Percentiles rank a stretch among this genome's conserved stretches.
These are phyloP conservation scores for Microdochium trichocladiopsis DNA, from an alignment of 2,329 filamentous ascomycete genomes.

Conservation along the genomic window DNA sequence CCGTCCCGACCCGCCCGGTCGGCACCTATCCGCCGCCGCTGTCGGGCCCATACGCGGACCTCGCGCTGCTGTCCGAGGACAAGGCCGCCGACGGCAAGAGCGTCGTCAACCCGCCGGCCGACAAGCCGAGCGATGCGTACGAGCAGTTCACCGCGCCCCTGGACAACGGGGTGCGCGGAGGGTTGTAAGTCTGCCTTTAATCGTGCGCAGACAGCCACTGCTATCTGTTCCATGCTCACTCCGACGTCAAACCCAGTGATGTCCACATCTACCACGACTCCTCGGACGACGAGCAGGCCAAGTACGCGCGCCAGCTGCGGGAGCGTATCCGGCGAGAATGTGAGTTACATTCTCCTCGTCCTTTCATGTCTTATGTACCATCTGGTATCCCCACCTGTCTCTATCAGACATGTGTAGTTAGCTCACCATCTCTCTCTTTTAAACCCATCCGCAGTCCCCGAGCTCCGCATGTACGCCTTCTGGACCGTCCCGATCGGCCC, in stretches of 20 bases:
- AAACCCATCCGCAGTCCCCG: slow-evolving; percentile 54
- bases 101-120: slow-evolving; percentile 57
- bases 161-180: slow-evolving; percentile 57
- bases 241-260: slow-evolving; percentile 41
- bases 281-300: slow-evolving; percentile 51
- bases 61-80: slow-evolving; percentile 50
- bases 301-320: slow-evolving; percentile 67
- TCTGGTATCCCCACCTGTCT: not conserved
- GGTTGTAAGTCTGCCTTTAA: slow-evolving; percentile 51
- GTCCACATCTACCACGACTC: slow-evolving; percentile 80
- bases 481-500: slow-evolving; percentile 76
- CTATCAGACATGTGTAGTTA: not conserved
- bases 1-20: not conserved
- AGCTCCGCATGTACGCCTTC: slow-evolving; percentile 72
- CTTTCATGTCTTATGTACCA: not conserved
- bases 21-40: slow-evolving; percentile 47
- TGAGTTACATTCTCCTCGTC: slow-evolving; percentile 26
- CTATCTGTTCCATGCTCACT: not conserved
- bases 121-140: slow-evolving; percentile 62
- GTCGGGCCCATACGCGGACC: slow-evolving; percentile 46
- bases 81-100: slow-evolving; percentile 70
- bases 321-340: slow-evolving; percentile 76
- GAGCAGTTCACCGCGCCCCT: slow-evolving; percentile 62
- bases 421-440: not conserved
- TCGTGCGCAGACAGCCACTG: not conserved